Base-by-base conservation (phyloP, 2,329 filamentous ascomycete genomes). In the Colletotrichum coccodes region DNA sequence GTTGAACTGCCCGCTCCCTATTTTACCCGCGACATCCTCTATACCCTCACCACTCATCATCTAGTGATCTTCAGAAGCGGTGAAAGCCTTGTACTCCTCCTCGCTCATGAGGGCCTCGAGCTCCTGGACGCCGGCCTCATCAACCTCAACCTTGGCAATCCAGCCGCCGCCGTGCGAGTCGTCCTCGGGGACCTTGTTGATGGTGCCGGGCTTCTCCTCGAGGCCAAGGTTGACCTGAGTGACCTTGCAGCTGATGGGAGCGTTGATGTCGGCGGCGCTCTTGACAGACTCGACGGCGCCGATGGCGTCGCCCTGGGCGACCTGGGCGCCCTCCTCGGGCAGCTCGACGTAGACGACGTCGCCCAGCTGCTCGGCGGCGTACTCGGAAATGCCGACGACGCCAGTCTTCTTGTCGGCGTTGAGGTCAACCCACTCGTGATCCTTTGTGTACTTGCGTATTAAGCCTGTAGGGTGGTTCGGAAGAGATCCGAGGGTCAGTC, bases 321-420 rank as follows among this genome's bases (percentile, higher is more conserved):
- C 87, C 75, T 91, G 88, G 74, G 90, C 84, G 72, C 90, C 91
- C 64, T 86, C 78, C 73, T 91, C 86, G 64, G 96, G 96, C 34
- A 99, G 92, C 86, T 99, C 96, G 76, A 98, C 94, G 85, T 93
- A 99, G 78, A 99, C 95, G 68, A 98, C 95, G 79, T 99, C 96
- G 74, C 96, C 96, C 71, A 99, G 92, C 73, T 94, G 91, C 76
- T 97, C 89, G 73, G 96, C 93, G 23, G 96, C 96, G 86, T 97
- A 98, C 75, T 91, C 87, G 64, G 94, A 96, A 80, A 99, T 97
- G 70, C 96, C 96, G 74, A 91, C 85, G 59, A 87, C 89, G 85
- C 93, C 95, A 57, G 91, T 92, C 82, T 93, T 95, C 79, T 92
- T 90, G 82, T 97, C 93, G 59, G 89, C 90, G 64, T 91, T 91